Evolutionary conservation across 495 filamentous ascomycete species (phyloP), one percentile per base, ranked within the genome.

Genomic region (Tetracladium setigerum): DNA sequence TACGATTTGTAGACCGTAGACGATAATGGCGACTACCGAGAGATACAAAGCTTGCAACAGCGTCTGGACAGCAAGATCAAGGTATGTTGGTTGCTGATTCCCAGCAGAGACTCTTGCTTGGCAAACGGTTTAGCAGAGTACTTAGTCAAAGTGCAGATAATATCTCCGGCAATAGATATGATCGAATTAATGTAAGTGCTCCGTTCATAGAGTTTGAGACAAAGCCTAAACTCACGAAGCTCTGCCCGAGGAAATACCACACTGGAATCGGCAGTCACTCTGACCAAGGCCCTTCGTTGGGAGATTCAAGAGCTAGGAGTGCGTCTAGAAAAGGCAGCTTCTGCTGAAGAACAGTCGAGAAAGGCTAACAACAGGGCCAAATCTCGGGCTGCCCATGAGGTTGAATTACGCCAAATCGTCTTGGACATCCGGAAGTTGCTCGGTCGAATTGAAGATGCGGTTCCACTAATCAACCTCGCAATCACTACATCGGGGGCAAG

Each of bases 241-340:
- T 87, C 90, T 52, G 87, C 89, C 5, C 79, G 94, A 55, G 94
- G 94, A n/a, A 96, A 99, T 59, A 88, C 89, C 0, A 86, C 89
- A 43, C 73, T 99, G 2, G 90, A 96, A 59, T 88, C 87, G 17
- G 91, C 94, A 1, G 81, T 95, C 8, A 80, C 78, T 9, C 77
- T 95, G 16, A 94, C 91, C 13, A 92, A 91, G 60, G 75, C 81
- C 30, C 71, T 99, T n/a, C 79, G 91, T 38, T 82, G 80, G 64
- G 88, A 95, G 27, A 95, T 99, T 34, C 83, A 95, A 54, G 68
- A 78, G 5, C 76, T 99, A 2, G 94, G 91, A 2, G 75, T 83
- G 32, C 79, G 87, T 37, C 66, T 97, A 9, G 79, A 79, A 44
- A 72, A 71, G 52, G 84, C 82, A 34, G 88, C 83, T 4, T 67